These are phyloP conservation scores for Talaromyces proteolyticus DNA, from an alignment of 495 filamentous ascomycete genomes.

Conservation along the genomic window DNA sequence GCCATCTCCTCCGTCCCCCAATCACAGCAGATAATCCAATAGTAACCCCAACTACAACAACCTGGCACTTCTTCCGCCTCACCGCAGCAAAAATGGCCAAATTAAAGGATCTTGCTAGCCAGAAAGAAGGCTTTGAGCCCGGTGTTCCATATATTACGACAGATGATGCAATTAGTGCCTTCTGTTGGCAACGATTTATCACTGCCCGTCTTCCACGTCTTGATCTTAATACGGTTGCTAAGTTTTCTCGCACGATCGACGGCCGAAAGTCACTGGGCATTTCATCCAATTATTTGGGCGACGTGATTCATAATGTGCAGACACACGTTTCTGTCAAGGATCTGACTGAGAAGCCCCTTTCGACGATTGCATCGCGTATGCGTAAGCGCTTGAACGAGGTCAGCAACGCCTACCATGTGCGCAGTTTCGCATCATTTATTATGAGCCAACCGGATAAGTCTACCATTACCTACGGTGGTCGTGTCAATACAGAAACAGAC, in stretches of 20 bases:
- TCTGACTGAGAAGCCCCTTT: slow-evolving; percentile 14
- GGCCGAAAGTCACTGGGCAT: slow-evolving; percentile 17
- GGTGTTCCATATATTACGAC: slow-evolving; percentile 27
- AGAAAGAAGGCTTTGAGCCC: neutral
- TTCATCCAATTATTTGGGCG: slow-evolving; percentile 24
- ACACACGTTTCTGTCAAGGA: slow-evolving; percentile 15
- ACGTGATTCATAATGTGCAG: slow-evolving; percentile 17
- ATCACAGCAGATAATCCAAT: neutral
- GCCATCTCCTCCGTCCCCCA: slow-evolving; percentile 12
- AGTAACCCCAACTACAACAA: slow-evolving; percentile 3
- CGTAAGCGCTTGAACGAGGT: slow-evolving; percentile 19
- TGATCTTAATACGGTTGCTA: slow-evolving; percentile 8
- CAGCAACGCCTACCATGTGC: slow-evolving; percentile 19
- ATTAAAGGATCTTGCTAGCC: slow-evolving; percentile 6
- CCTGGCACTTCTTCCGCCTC: slow-evolving; percentile 20
- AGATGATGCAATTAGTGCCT: slow-evolving; percentile 42
- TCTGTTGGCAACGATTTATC: slow-evolving; percentile 31
- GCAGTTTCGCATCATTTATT: slow-evolving; percentile 29
- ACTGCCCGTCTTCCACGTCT: slow-evolving; percentile 8
- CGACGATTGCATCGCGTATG: slow-evolving; percentile 16
- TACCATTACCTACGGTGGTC: slow-evolving; percentile 21
- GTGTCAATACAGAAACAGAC: slow-evolving; percentile 17
- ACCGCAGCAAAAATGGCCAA: slow-evolving; percentile 5
- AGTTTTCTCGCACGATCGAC: slow-evolving; percentile 23
- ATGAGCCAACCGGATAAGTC: slow-evolving; percentile 21